Percentiles rank a stretch among this genome's conserved stretches.
These are phyloP conservation scores for Cladosporium sp. DNA, from an alignment of 2,329 filamentous ascomycete species.

Conservation along the genomic window DNA sequence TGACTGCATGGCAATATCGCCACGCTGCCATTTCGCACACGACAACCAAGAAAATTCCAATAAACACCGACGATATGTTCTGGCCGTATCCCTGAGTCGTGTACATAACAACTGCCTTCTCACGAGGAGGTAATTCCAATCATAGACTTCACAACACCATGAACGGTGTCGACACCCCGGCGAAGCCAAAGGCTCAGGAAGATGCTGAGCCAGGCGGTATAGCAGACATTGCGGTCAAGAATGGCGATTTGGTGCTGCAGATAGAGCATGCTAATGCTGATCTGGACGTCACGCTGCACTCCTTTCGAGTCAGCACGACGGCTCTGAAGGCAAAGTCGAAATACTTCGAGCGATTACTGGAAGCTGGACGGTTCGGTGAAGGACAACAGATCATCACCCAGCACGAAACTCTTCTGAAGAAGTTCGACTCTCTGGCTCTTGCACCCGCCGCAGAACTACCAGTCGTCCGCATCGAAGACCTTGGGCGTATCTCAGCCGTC, in stretches of 20 bases:
- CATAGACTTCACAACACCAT: slow-evolving; percentile 14
- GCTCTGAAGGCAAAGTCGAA: slow-evolving; percentile 63
- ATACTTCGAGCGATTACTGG: slow-evolving; percentile 70
- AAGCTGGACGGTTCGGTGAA: slow-evolving; percentile 65
- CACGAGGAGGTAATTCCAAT: slow-evolving; percentile 20
- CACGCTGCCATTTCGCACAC: not conserved
- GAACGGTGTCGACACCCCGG: slow-evolving; percentile 12
- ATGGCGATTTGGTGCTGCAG: slow-evolving; percentile 67
- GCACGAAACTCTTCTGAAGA: slow-evolving; percentile 54
- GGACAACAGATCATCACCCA: slow-evolving; percentile 56
- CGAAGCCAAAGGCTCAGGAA: slow-evolving; percentile 3
- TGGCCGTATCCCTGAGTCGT: slow-evolving; percentile 52
- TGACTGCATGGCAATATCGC: not conserved
- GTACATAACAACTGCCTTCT: slow-evolving; percentile 13
- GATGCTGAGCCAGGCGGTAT: slow-evolving; percentile 11
- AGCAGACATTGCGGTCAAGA: slow-evolving; percentile 6
- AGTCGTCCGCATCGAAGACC: slow-evolving; percentile 63
- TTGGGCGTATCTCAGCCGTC: slow-evolving; percentile 68
- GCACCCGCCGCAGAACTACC: slow-evolving; percentile 58
- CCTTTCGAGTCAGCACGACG: slow-evolving; percentile 63
- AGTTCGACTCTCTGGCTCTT: slow-evolving; percentile 49
- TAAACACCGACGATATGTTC: slow-evolving; percentile 42
- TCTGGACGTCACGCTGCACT: slow-evolving; percentile 54
- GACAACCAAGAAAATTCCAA: not conserved
- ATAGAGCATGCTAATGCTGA: slow-evolving; percentile 65